Base-by-base conservation (phyloP, 176 grass and related monocot genomes). In the Alloteropsis semialata region DNA sequence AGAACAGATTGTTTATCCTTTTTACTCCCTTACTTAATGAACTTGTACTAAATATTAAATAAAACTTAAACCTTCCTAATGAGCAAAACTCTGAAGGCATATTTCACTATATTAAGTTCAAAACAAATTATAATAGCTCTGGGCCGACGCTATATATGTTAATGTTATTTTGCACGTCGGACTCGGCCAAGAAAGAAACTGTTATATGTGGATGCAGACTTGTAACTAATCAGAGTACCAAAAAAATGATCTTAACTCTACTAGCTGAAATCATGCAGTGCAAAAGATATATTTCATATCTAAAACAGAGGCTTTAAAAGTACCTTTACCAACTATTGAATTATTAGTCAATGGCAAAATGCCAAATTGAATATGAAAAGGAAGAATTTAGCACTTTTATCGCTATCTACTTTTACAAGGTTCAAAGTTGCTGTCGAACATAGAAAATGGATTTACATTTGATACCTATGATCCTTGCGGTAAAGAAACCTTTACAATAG, bases 381-480 rank as follows among this genome's bases (percentile, higher is more conserved):
- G 62, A 80, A 66, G 5, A 63, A 63, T 30, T 38, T 37, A 58
- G 6, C 44, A 69, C 45, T 21, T 54, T 51, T 58, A 32, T 15
- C 22, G 41, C 32, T 21, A 58, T 41, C 46, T 69, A 81, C 43
- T n/a, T 65, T 65, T 27, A 65, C 43, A 15, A 22, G 3, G 2
- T 83, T 46, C 48, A 49, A 48, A 51, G 16, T 14, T 48, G 15
- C 15, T 64, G 49, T 41, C 45, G 36, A 85, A 60, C 24, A 81
- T 10, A 81, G 57, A 63, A 25, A 62, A 14, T 33, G 32, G 36
- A 28, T 64, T 54, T 73, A 28, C 62, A 81, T 73, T 86, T 53
- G 12, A 27, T 49, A 65, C 13, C 32, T 41, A 75, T 36, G 36
- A 75, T 66, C 45, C 65, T 55, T 14, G 54, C 2, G 5, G 39